Conservation (phyloP, 345 rosid genomes). For the Isatis tinctoria region DNA sequence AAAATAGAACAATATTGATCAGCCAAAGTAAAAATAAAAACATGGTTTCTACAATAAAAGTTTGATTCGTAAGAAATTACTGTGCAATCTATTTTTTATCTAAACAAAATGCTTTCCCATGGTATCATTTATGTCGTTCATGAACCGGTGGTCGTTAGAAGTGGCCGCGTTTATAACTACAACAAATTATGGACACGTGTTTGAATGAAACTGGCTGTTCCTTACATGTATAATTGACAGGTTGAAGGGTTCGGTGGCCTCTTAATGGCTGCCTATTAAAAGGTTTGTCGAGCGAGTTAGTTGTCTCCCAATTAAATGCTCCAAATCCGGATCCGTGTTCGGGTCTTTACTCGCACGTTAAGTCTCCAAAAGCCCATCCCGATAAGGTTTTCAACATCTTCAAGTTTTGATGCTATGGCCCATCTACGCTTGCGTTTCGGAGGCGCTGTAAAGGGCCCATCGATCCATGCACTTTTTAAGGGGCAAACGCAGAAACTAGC, state of each 20-base stretch:
- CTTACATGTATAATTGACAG: not conserved
- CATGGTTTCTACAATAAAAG: too few relatives aligned
- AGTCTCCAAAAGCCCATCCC: not conserved
- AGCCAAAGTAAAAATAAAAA: not conserved
- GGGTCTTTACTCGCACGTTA: not conserved
- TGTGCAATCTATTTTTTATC: not conserved
- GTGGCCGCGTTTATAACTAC: not conserved
- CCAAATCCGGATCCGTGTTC: not conserved
- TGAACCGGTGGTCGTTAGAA: conserved; percentile 21
- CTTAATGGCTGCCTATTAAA: not conserved
- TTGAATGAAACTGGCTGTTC: not conserved
- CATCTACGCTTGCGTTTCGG: not conserved
- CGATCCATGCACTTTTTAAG: not conserved
- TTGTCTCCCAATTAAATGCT: conserved; percentile 9
- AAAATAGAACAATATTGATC: not conserved
- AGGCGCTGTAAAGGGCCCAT: not conserved
- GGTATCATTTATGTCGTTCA: not conserved
- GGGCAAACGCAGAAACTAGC: not conserved
- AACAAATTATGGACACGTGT: not conserved
- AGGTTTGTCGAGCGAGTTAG: not conserved
- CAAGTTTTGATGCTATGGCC: not conserved
- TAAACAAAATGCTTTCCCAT: not conserved
- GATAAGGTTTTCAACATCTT: not conserved
- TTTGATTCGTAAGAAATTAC: too few relatives aligned
- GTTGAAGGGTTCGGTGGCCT: conserved; percentile 14